Evolutionary conservation across 2,329 filamentous ascomycete genomes (phyloP).

Genomic region (Aspergillus versicolor): DNA sequence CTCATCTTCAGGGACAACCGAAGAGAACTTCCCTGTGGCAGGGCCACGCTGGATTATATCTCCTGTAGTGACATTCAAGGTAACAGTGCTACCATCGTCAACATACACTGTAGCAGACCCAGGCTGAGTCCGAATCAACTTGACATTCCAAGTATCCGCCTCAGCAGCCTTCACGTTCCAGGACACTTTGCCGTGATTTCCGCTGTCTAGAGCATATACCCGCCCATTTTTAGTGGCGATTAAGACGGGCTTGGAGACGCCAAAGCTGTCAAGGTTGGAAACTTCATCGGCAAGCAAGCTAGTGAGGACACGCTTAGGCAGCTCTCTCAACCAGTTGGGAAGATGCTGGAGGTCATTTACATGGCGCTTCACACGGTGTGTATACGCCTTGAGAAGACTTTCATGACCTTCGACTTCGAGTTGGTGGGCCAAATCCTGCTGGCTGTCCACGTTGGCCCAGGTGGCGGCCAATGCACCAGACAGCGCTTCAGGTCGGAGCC

Average conservation of each 20-base stretch:
- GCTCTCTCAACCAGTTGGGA: conserved; percentile 67
- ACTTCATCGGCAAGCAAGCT: conserved; percentile 60
- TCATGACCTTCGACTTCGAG: conserved; percentile 84
- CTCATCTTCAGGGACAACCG: conserved; percentile 33
- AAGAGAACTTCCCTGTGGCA: conserved; percentile 27
- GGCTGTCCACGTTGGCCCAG: conserved; percentile 74
- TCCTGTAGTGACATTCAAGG: conserved; percentile 47
- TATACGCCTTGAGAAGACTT: conserved; percentile 76
- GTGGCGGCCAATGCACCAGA: conserved; percentile 75
- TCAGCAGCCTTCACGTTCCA: conserved; percentile 71
- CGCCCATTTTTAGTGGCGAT: conserved; percentile 77
- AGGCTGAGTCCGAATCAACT: conserved; percentile 64
- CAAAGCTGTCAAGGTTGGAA: conserved; percentile 63
- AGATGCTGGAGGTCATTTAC: conserved; percentile 70
- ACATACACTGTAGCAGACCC: conserved; percentile 60
- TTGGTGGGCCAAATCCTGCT: conserved; percentile 73
- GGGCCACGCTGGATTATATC: conserved; percentile 35
- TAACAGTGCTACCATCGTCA: conserved; percentile 61
- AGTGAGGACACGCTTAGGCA: conserved; percentile 68
- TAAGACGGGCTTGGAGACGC: conserved; percentile 82
- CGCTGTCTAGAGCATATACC: conserved; percentile 76
- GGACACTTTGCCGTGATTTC: conserved; percentile 68
- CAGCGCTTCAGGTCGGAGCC: conserved; percentile 79
- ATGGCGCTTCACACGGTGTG: conserved; percentile 83
- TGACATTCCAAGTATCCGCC: conserved; percentile 64